Base-by-base conservation (phyloP, 2,329 filamentous ascomycete species). In the Fusarium algeriense region DNA sequence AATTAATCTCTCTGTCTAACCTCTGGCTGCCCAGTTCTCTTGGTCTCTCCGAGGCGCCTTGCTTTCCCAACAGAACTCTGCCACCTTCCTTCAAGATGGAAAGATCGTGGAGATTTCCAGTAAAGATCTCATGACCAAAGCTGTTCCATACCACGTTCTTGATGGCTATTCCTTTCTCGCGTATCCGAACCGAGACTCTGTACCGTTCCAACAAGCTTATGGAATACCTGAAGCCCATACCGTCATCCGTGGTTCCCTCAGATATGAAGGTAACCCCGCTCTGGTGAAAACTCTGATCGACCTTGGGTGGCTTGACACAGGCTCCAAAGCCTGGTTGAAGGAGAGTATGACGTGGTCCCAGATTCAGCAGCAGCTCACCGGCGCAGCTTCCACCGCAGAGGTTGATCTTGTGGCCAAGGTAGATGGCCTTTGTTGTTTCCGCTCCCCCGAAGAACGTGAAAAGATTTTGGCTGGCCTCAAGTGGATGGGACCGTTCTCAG, bases 201-300 rank as follows among this genome's bases (percentile, higher is more conserved):
- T 28, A 12, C 54, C 14, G 9, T 12, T 32, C 17, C 23, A 7
- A 14, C 9, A 38, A 28, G 19, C 10, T 12, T 32, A 45, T 13
- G 30, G 13, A 1, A 45, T 38, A 4, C 2, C 17, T 1, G 14
- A 59, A 20, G 40, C 34, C 8, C 15, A 19, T 10, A 28, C 17
- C 1, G 4, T 38, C 34, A 26, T 59, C 26, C 20, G 4, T 7
- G 34, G 32, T 2, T n/a, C 32, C 6, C 7, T 32, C 6, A 20
- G 26, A 45, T 26, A 14, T 14, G 1, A 46, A 28, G n/a, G 7
- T 0, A 19, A 15, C 2, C 6, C 28, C 2, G 1, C 26, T 8
- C 7, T 34, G 17, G 34, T 19, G 1, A 46, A 46, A 3, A 13
- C 34, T 14, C 20, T 19, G 5, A n/a, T 46, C 1, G 4, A 7